These are phyloP conservation scores for Penicillium brasilianum DNA, from an alignment of 2,329 filamentous ascomycete genomes.

Conservation along the genomic window DNA sequence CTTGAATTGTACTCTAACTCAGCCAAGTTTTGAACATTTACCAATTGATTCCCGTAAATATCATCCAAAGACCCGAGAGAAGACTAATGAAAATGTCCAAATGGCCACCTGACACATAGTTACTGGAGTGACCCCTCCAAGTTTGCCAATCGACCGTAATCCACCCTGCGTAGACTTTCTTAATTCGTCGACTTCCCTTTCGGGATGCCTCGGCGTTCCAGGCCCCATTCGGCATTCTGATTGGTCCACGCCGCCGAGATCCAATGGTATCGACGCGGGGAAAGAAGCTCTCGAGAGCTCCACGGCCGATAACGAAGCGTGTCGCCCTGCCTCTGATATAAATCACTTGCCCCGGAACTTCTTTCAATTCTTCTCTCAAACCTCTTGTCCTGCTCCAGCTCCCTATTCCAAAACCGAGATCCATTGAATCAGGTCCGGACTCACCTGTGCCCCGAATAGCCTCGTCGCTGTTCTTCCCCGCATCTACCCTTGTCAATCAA, in stretches of 20 bases:
- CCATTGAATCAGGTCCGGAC: neutral
- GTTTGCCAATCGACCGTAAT: neutral
- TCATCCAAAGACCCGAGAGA: neutral
- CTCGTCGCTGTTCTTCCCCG: constrained; percentile 15
- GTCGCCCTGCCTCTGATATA: constrained; percentile 21
- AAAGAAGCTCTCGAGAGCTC: constrained; percentile 27
- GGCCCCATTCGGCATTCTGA: constrained; percentile 8
- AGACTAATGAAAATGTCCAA: constrained; percentile 2
- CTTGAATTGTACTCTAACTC: too few species aligned
- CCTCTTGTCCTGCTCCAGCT: neutral
- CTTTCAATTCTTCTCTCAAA: constrained; percentile 2
- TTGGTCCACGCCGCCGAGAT: constrained; percentile 34
- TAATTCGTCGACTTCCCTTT: constrained; percentile 25
- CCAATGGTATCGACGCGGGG: constrained; percentile 31
- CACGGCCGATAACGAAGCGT: constrained; percentile 25
- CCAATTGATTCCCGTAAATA: neutral
- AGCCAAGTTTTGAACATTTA: neutral
- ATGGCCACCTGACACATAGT: constrained; percentile 1
- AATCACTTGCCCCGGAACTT: constrained; percentile 23
- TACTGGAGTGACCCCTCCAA: neutral
- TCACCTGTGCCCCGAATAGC: constrained; percentile 1
- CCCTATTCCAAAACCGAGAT: neutral
- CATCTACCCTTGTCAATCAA: constrained; percentile 8
- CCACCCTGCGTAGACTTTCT: constrained; percentile 31
- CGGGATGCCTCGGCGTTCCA: constrained; percentile 28